phyloP scores from a whole-genome alignment of 2,329 filamentous ascomycete species.

The Sporothrix euskadiensis region DNA sequence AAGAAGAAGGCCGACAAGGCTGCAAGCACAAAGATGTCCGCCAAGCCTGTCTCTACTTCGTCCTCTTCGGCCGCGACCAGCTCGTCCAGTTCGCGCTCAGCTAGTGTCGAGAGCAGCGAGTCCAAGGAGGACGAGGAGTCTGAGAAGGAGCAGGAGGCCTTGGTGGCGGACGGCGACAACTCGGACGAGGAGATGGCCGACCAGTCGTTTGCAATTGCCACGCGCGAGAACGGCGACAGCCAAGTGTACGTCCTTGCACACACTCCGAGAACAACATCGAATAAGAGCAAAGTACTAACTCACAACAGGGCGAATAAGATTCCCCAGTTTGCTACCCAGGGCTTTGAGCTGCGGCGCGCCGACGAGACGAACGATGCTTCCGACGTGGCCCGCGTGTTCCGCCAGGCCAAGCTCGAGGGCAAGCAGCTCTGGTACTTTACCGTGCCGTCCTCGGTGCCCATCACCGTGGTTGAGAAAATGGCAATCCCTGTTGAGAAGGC shows the following conservation, averaged over 20 bases:
- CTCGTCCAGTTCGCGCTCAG: neutral
- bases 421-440: constrained; percentile 84
- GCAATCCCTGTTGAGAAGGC: constrained; percentile 60
- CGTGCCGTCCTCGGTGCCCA: constrained; percentile 67
- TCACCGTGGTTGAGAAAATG: constrained; percentile 65
- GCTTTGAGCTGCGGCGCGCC: constrained; percentile 57
- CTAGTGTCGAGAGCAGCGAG: constrained; percentile 6
- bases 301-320: constrained; percentile 25
- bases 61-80: neutral
- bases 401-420: constrained; percentile 59
- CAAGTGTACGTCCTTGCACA: neutral
- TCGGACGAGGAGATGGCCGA: constrained; percentile 36
- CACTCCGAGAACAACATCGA: too few relatives aligned
- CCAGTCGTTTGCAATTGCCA: constrained; percentile 41
- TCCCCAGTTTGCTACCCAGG: constrained; percentile 51
- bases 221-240: constrained; percentile 21
- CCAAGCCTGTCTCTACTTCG: neutral
- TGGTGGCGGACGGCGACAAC: neutral
- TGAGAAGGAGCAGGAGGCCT: neutral
- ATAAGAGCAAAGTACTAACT: constrained; percentile 29
- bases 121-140: neutral
- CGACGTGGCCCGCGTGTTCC: constrained; percentile 57
- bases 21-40: neutral
- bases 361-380: constrained; percentile 45
- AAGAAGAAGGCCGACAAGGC: neutral